Evolutionary conservation across 108 stramenopile species (phyloP), one percentile per base, ranked within the genome.

Genomic region (Stephanodiscus minutulus): DNA sequence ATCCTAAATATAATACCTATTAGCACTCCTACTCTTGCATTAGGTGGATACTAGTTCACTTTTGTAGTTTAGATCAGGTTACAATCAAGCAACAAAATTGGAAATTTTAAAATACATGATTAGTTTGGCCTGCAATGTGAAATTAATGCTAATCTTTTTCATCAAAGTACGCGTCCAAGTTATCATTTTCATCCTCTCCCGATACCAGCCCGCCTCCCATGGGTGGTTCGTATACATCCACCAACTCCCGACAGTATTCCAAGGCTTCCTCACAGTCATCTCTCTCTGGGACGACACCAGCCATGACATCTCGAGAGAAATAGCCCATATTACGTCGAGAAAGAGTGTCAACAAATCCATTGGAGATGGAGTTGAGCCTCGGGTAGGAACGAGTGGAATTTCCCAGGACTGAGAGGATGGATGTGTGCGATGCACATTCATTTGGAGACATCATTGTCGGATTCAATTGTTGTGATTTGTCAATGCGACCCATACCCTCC

Each of bases 231-330:
- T 93, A 93, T 0, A 79, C 66, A 83, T 91, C 92, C 2, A 83
- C 79, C 47, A 91, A 62, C 25, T 89, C 77, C 10, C 73, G 74
- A 52, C 87, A 87, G 31, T 68, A 64, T 64, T 88, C 87, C 57
- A 88, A 36, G 24, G 90, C 86, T 20, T 91, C 88, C 22, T 87
- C 83, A 59, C 85, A 88, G 76, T 93, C 90, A 70, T 93, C 92
- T 11, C 60, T 60, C 55, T 91, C 92, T 52, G 92, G 92, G 10
- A 87, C 46, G 0, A 87, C 61, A 11, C 90, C 92, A 52, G 79
- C 78, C 76, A 82, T 74, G 17, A 82, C 73, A 74, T 93, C 90
- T 25, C 88, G 84, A 61, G 81, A 72, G 31, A 83, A 72, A 54
- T 74, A 91, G 0, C 90, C 92, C 44, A 67, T 70, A 54, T 76